phyloP scores from a whole-genome alignment of 495 filamentous ascomycete genomes.

The Pseudoneurospora amorphoporcata region DNA sequence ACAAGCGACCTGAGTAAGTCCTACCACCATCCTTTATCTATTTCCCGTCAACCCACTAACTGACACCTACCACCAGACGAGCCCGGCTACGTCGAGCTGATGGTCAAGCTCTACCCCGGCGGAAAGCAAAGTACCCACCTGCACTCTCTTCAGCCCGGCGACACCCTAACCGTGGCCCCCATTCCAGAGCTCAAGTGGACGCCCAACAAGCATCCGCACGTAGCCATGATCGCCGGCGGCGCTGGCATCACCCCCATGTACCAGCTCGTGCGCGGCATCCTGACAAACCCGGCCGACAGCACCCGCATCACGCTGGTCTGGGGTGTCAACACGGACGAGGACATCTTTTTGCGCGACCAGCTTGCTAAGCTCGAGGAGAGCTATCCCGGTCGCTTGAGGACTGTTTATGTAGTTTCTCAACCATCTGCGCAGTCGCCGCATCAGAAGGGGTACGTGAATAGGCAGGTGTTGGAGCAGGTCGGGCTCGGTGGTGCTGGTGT shows the following conservation, averaged over 20 bases:
- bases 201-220: conserved; percentile 43
- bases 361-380: conserved; percentile 41
- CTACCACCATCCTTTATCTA: neutral
- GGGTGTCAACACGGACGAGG: conserved; percentile 52
- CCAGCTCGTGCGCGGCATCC: conserved; percentile 49
- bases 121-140: conserved; percentile 52
- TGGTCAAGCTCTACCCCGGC: conserved; percentile 55
- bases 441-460: conserved; percentile 46
- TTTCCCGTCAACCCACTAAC: neutral
- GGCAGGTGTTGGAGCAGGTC: conserved; percentile 43
- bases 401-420: conserved; percentile 47
- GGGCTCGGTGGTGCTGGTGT: conserved; percentile 19
- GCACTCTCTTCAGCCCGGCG: conserved; percentile 51
- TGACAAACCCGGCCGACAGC: conserved; percentile 49
- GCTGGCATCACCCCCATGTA: conserved; percentile 57
- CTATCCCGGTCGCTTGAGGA: conserved; percentile 48
- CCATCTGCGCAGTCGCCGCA: conserved; percentile 31
- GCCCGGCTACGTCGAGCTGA: conserved; percentile 44
- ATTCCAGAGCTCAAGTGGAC: conserved; percentile 45
- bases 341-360: conserved; percentile 48
- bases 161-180: conserved; percentile 43
- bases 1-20: conserved; percentile 42
- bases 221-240: conserved; percentile 52
- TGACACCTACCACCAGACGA: conserved; percentile 28
- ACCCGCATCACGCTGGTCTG: conserved; percentile 56